Percentiles rank a stretch among this genome's conserved stretches.
Evolutionary conservation across 208 protist genomes (phyloP).

Genomic region (Acanthamoeba castellanii): DNA sequence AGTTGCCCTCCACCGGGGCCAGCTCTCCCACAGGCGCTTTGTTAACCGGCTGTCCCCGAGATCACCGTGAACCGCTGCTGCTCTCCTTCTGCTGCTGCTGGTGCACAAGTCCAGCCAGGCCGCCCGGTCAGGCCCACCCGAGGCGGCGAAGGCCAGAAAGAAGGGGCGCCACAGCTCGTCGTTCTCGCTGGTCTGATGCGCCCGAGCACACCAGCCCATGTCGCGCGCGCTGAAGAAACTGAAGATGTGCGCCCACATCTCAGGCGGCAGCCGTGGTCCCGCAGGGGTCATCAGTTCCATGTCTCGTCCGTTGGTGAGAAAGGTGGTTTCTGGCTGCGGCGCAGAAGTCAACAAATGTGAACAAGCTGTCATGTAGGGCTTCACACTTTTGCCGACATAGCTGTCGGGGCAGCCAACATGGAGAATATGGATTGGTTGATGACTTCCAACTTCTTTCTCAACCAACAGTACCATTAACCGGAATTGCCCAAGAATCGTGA

Average conservation of each 20-base stretch:
- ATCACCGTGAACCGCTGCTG: neutral
- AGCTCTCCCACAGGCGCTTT: neutral
- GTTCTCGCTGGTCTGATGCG: neutral
- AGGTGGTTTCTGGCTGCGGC: no score
- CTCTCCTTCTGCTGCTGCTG: neutral
- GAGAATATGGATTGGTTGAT: no score
- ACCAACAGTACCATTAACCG: no score
- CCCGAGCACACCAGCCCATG: neutral
- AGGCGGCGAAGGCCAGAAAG: neutral
- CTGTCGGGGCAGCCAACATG: no score
- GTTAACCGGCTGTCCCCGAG: neutral
- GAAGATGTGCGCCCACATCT: neutral
- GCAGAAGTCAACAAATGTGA: no score
- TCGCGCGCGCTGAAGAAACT: neutral
- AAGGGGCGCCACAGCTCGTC: neutral
- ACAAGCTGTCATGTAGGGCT: no score
- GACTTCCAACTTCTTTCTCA: no score
- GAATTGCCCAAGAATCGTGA: neutral
- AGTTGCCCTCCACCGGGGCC: neutral
- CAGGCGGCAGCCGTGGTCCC: neutral
- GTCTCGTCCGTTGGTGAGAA: no score
- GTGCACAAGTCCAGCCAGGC: neutral
- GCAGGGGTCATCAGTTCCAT: no score
- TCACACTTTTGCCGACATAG: no score
- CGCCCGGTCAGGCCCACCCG: neutral